Base-by-base conservation (phyloP, 208 protist genomes). In the Leptomonas seymouri region DNA sequence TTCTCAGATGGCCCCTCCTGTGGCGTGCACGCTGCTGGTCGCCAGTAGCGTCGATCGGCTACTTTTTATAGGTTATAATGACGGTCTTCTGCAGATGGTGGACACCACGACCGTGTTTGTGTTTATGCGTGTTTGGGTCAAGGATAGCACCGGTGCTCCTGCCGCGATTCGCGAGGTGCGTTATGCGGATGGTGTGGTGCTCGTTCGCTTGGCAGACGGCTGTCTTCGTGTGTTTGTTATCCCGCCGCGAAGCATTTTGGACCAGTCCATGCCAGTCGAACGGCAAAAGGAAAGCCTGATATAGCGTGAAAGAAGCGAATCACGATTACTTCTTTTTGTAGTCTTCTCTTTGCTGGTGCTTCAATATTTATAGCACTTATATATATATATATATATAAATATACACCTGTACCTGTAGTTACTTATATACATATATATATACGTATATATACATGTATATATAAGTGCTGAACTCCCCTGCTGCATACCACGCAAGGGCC, bases 71-170 rank as follows among this genome's bases (percentile, higher is more conserved):
- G 87, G 78, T 15, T 97, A 93, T 69, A 54, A 69, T 0, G 80
- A 93, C 59, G 89, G 91, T 0, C 66, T 94, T 3, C 54, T 94
- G 36, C 91, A 97, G 77, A 59, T 94, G 50, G 66, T 97, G 21
- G 91, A 97, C 74, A 87, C 80, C 14, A 77, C 85, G 4, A 68
- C 76, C 51, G 71, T 76, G 55, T 81, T 86, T 20, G 74, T 96
- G 20, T 93, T 90, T 70, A 54, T 69, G 12, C 87, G 91, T 0
- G 53, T 84, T 21, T 84, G 81, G 77, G 67, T 57, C 16, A 60
- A 23, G 23, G 46, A 72, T 42, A 27, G 44, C 23, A 21, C 11
- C 0, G 71, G 71, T 20, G 28, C 48, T 14, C n/a, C 46, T 18
- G 51, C 42, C 44, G 58, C 42, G 16, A 57, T 82, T 31, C 48